Evolutionary conservation across 192 early-diverging fungal species (phyloP).

Genomic region (Coemansia sp.): DNA sequence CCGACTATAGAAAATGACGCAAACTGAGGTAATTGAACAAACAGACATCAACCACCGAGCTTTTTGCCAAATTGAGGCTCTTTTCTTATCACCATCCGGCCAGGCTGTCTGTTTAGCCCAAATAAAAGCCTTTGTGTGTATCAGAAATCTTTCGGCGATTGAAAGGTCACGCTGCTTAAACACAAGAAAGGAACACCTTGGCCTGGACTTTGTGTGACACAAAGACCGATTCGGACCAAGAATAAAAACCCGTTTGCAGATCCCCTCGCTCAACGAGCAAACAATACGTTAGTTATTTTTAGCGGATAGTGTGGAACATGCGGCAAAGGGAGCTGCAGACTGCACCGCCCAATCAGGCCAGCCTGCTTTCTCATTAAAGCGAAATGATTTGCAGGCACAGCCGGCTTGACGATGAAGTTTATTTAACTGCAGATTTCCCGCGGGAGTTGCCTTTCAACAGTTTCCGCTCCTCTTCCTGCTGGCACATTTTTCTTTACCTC

Average conservation of each 20-base stretch:
- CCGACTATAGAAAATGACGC: background rate
- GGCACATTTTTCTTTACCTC: background rate
- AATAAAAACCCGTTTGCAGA: conserved; percentile 1
- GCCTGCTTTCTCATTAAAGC: background rate
- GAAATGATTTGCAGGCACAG: conserved; percentile 1
- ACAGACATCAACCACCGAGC: background rate
- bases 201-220: background rate
- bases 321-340: background rate
- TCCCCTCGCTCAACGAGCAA: background rate
- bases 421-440: background rate
- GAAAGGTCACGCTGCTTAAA: background rate
- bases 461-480: conserved; percentile 7
- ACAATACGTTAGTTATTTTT: conserved; percentile 2
- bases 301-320: background rate
- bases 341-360: conserved; percentile 1
- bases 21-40: background rate
- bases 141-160: background rate
- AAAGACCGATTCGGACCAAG: background rate
- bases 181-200: background rate
- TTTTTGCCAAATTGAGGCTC: background rate
- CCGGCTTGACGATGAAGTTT: background rate
- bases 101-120: background rate
- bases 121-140: background rate
- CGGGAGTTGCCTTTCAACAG: background rate
- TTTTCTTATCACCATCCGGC: background rate